Evolutionary conservation across 768 basidiomycete species (phyloP), one percentile per base, ranked within the genome.

Genomic region (Hericium erinaceus): DNA sequence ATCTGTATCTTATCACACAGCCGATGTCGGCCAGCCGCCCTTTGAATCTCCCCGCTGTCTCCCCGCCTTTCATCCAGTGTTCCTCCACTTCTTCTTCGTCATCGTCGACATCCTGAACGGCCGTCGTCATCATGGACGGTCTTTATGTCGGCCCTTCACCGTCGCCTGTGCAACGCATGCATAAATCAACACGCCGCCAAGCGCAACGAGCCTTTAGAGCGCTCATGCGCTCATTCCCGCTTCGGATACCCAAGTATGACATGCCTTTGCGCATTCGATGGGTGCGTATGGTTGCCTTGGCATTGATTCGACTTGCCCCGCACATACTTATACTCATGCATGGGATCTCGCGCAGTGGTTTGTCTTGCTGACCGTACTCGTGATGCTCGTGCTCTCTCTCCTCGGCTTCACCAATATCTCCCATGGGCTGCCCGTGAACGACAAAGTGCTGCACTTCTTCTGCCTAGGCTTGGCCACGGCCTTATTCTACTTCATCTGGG

Each of bases 401-500:
- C 73, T 93, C 18, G 89, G 91, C 12, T 83, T 93, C 69, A 88
- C 91, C 44, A 80, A 88, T 70, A 74, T 86, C 62, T 74, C 83
- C 16, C 75, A 75, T 59, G 70, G 80, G 11, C 66, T 91, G 22
- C 88, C 87, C 1, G 66, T 92, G 16, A 89, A 89, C 66, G 85
- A 87, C 78, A 91, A 91, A 70, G 67, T 92, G 15, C 71, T 91
- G 26, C 91, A 88, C 65, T 89, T 93, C 66, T 63, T 87, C 11
- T 91, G 88, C 68, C 86, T 93, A 58, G 75, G 75, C 55, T 60
- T 88, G 24, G 88, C 89, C 1, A 93, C 89, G 0, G 83, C 72
- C 3, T 80, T 92, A 6, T 92, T 92, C 69, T 93, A 91, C 70
- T 92, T 92, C 65, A 89, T 92, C 50, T 78, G 90, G 38, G 91